Percentiles rank a stretch among this genome's conserved stretches.
phyloP scores from a whole-genome alignment of 208 protist species.

The Novymonas esmeraldas region DNA sequence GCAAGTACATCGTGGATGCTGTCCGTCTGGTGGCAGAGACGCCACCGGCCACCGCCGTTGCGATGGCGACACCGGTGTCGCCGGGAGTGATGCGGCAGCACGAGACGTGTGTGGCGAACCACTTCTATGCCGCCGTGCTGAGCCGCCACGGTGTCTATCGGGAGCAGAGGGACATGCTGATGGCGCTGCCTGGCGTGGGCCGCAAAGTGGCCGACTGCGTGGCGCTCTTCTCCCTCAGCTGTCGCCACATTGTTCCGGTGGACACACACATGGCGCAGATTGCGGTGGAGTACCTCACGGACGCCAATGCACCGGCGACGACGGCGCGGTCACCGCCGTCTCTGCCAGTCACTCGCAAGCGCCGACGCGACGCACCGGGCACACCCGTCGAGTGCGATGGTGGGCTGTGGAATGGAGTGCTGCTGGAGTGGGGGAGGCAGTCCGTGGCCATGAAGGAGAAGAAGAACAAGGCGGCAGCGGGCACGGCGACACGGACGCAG shows the following conservation, averaged over 20 bases:
- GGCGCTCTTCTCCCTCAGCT: conserved; percentile 68
- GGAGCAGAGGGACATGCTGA: conserved; percentile 46
- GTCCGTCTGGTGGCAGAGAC: not conserved
- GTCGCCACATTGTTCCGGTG: conserved; percentile 74
- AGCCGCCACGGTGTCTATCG: conserved; percentile 10
- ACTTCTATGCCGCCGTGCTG: conserved; percentile 58
- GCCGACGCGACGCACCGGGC: not conserved
- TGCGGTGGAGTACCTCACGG: conserved; percentile 49
- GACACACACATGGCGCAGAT: conserved; percentile 91
- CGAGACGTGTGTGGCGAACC: conserved; percentile 13
- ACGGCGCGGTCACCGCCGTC: not conserved
- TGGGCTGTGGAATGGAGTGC: conserved; percentile 12
- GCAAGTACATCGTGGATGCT: conserved; percentile 61
- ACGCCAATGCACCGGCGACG: not conserved
- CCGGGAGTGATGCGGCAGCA: conserved; percentile 21
- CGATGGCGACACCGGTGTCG: too few relatives aligned
- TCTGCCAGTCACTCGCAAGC: conserved; percentile 2
- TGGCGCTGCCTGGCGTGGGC: conserved; percentile 69
- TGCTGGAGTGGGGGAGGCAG: conserved; percentile 26
- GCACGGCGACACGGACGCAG: not conserved
- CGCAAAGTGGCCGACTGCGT: conserved; percentile 89
- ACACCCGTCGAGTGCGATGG: not conserved
- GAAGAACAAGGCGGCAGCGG: conserved; percentile 6
- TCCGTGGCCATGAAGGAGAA: not conserved
- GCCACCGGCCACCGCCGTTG: not conserved